phyloP scores from a whole-genome alignment of 441 rosid genomes.

The Mallotus japonicus region DNA sequence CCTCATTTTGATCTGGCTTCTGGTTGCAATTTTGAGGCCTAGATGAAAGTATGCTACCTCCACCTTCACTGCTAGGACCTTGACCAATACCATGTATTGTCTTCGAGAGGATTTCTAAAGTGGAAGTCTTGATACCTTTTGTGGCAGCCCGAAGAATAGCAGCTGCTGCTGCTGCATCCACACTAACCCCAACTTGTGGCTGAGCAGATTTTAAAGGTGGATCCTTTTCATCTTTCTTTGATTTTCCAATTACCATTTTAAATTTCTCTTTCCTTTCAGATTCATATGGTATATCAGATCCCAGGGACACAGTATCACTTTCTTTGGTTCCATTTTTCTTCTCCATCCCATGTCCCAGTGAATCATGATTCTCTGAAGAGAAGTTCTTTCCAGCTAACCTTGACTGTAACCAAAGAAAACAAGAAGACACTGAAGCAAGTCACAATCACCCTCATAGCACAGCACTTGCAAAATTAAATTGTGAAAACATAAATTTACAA shows the following conservation, averaged over 20 bases:
- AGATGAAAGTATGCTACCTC: no score
- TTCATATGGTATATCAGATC: constrained; percentile 59
- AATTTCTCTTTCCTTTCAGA: constrained; percentile 70
- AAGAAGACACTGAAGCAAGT: background rate
- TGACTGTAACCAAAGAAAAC: constrained; percentile 43
- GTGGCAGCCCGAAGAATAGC: constrained; percentile 94
- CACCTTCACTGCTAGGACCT: constrained; percentile 40
- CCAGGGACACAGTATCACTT: constrained; percentile 33
- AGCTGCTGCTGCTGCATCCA: constrained; percentile 83
- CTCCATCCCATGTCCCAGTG: constrained; percentile 28
- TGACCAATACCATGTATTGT: constrained; percentile 35
- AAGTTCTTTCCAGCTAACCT: constrained; percentile 39
- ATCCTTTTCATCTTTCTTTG: constrained; percentile 60
- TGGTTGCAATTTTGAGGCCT: constrained; percentile 31
- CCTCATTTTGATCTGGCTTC: constrained; percentile 28
- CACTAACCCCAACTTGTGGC: constrained; percentile 51
- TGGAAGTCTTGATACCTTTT: constrained; percentile 78
- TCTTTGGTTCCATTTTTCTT: constrained; percentile 45
- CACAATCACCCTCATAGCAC: background rate
- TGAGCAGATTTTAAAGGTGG: constrained; percentile 47
- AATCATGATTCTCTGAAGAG: constrained; percentile 37
- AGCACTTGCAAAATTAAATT: background rate
- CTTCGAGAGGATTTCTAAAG: constrained; percentile 46
- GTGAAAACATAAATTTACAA: background rate
- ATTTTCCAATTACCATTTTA: constrained; percentile 67